These are phyloP conservation scores for Tetrahymena malaccensis DNA, from an alignment of 73 alveolate species.

Conservation along the genomic window DNA sequence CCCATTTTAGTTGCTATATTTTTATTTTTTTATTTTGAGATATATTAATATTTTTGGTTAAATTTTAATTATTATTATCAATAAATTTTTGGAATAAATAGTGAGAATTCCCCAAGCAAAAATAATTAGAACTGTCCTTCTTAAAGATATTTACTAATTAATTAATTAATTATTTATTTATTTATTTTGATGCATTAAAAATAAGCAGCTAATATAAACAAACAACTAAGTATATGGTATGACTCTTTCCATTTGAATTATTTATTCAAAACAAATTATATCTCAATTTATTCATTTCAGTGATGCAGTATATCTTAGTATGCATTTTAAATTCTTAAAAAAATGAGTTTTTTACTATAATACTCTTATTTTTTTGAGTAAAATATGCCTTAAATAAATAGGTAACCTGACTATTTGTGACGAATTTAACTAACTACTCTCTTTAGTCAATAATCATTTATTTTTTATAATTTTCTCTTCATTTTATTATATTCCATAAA, in stretches of 20 bases:
- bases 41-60: not conserved
- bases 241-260: not conserved
- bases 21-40: not conserved
- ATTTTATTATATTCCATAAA: not conserved
- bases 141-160: not conserved
- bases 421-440: not conserved
- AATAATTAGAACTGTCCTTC: not conserved
- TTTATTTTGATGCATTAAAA: not conserved
- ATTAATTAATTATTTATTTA: no score
- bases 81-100: not conserved
- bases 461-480: not conserved
- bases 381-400: not conserved
- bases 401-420: not conserved
- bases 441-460: not conserved
- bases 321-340: not conserved
- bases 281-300: not conserved
- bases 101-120: not conserved
- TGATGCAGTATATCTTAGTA: not conserved
- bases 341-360: not conserved
- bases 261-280: not conserved
- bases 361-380: not conserved
- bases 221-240: not conserved
- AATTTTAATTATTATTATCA: not conserved
- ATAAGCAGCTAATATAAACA: not conserved
- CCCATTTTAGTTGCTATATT: conserved; percentile 32